phyloP scores from a whole-genome alignment of 192 early-diverging fungal species.

The Geranomyces variabilis region DNA sequence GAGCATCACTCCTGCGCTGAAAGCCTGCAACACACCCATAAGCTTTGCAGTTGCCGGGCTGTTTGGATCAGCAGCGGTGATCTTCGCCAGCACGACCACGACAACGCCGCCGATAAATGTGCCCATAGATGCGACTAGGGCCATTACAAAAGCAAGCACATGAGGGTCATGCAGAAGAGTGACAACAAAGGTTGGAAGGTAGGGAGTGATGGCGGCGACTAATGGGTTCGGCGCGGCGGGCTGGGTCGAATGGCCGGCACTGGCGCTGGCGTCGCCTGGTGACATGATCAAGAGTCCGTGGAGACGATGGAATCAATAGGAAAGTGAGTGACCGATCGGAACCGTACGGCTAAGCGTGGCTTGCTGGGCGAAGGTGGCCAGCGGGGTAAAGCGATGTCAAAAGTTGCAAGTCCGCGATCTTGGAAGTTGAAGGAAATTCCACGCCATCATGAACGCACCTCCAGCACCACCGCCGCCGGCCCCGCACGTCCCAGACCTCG shows the following conservation, averaged over 20 bases:
- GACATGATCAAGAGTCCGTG: too few relatives aligned
- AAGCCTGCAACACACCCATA: slow-evolving; percentile 53
- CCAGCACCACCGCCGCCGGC: neutral
- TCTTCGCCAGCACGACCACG: slow-evolving; percentile 32
- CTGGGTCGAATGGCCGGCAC: neutral
- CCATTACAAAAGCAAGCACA: slow-evolving; percentile 46
- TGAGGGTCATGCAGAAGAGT: slow-evolving; percentile 35
- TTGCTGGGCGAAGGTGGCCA: too few relatives aligned
- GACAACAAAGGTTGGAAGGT: slow-evolving; percentile 12
- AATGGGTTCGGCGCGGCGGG: neutral
- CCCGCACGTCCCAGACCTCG: neutral
- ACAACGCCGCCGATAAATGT: slow-evolving; percentile 48
- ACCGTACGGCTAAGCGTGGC: too few relatives aligned
- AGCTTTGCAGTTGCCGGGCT: slow-evolving; percentile 39
- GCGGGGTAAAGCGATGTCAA: too few relatives aligned
- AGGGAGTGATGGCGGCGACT: slow-evolving; percentile 12
- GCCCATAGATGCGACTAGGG: slow-evolving; percentile 51
- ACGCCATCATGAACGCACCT: too few relatives aligned
- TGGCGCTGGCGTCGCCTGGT: too few relatives aligned
- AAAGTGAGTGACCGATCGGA: too few relatives aligned
- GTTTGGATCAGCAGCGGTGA: slow-evolving; percentile 39
- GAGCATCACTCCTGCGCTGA: slow-evolving; percentile 53
- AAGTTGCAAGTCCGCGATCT: too few relatives aligned
- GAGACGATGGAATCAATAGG: too few relatives aligned
- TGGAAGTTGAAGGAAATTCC: too few relatives aligned